Evolutionary conservation across 306 rosid genomes (phyloP), one percentile per base, ranked within the genome.

Genomic region (Rosa persica): DNA sequence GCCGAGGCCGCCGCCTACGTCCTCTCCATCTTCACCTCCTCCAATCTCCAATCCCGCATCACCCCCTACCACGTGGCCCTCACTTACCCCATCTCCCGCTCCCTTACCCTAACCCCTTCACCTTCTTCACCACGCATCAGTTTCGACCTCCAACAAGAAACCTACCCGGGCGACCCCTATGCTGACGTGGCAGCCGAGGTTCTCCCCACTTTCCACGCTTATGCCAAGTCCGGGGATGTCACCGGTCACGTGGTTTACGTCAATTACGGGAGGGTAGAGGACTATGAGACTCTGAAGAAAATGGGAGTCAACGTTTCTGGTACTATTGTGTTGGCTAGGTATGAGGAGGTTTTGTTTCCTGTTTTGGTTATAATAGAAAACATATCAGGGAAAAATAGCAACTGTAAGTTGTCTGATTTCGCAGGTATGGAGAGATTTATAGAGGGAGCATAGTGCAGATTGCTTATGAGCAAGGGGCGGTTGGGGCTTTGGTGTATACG

Each of bases 121-220:
- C 81, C 89, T 2, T 83, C 79, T 2, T 74, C 84, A 30, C 75
- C 89, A 1, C 71, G 90, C 48, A 15, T 78, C 30, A 54, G 13
- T 55, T 90, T 88, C 77, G 13, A 44, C 36, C 84, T 88, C 4
- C 25, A 3, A 12, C 93, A 88, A 78, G 83, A 87, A 82, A 74
- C 60, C 67, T 87, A 89, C 60, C 67, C 79, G 7, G 86, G 82
- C 20, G 90, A 87, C 66, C 97, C 94, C 71, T 86, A 81, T 39
- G 93, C 88, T 17, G 88, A 82, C 64, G 89, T 86, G 10, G 85
- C 89, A 5, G 42, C 77, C 16, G 61, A 55, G 51, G 81, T 79
- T 44, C 80, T 73, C 38, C 92, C 92, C 19, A 89, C 93, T 0
- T 92, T 90, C 68, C 97, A 92, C 49, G 93, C 90, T 6, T 88